Evolutionary conservation across 192 early-diverging fungal species (phyloP).

Genomic region (Gryganskiella cystojenkinii): DNA sequence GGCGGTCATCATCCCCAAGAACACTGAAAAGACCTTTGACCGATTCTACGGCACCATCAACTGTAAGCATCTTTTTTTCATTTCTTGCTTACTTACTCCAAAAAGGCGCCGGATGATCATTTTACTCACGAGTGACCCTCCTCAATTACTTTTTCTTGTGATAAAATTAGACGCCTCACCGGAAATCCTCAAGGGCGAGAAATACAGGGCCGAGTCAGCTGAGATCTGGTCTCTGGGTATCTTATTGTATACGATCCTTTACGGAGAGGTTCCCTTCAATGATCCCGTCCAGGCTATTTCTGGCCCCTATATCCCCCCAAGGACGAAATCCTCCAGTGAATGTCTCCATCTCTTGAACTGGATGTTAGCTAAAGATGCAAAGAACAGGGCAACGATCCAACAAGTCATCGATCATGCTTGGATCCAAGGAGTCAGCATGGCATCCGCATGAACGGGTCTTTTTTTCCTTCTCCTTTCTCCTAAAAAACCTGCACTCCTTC

Average conservation of each 20-base stretch:
- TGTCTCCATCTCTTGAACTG: constrained; percentile 66
- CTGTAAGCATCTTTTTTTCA: constrained; percentile 43
- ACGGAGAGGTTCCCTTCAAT: constrained; percentile 71
- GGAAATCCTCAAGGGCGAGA: constrained; percentile 68
- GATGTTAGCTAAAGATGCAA: constrained; percentile 67
- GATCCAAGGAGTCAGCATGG: constrained; percentile 55
- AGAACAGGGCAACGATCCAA: constrained; percentile 60
- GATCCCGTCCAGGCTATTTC: constrained; percentile 57
- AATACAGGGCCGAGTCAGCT: constrained; percentile 72
- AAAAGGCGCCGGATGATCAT: constrained; percentile 2
- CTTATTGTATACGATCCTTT: constrained; percentile 66
- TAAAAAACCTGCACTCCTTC: no score
- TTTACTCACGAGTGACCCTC: constrained; percentile 2
- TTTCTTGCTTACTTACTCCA: background rate
- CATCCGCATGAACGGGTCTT: background rate
- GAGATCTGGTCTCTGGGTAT: constrained; percentile 84
- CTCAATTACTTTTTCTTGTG: constrained; percentile 61
- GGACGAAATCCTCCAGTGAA: constrained; percentile 54
- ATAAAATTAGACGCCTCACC: constrained; percentile 69
- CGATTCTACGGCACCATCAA: constrained; percentile 73
- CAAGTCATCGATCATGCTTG: constrained; percentile 68
- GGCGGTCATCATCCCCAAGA: constrained; percentile 60
- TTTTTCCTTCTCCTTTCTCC: no score
- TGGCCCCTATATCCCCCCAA: constrained; percentile 45
- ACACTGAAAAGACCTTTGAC: constrained; percentile 55